Evolutionary conservation across 805 yeast species (phyloP).

Genomic region (Suhomyces vadensis): DNA sequence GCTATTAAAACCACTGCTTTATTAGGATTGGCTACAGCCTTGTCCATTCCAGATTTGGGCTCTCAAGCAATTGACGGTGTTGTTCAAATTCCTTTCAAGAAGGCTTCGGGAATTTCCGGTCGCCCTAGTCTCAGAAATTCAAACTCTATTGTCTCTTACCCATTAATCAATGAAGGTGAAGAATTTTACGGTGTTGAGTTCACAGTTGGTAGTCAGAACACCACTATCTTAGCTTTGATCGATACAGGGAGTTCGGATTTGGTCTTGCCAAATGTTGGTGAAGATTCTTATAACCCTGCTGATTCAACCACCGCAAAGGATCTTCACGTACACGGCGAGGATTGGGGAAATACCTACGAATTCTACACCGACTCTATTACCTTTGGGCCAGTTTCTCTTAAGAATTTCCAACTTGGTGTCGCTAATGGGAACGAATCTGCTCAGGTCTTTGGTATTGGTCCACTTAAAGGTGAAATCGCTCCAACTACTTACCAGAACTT

Average conservation of each 20-base stretch:
- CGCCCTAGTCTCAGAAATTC: neutral
- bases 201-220: neutral
- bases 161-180: neutral
- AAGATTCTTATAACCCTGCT: neutral
- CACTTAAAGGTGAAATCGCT: neutral
- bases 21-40: too few species aligned
- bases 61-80: neutral
- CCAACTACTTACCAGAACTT: neutral
- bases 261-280: neutral
- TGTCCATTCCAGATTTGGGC: neutral
- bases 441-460: neutral
- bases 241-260: constrained; percentile 4
- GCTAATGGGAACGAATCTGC: neutral
- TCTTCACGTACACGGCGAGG: neutral
- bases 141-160: neutral
- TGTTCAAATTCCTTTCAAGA: neutral
- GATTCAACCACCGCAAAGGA: neutral
- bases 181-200: neutral
- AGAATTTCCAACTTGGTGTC: neutral
- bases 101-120: neutral
- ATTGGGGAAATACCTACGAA: neutral
- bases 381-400: neutral
- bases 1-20: too few species aligned
- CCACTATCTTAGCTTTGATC: neutral
- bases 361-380: neutral